Base-by-base conservation (phyloP, 306 rosid species). In the Oxytropis ochrocephala region DNA sequence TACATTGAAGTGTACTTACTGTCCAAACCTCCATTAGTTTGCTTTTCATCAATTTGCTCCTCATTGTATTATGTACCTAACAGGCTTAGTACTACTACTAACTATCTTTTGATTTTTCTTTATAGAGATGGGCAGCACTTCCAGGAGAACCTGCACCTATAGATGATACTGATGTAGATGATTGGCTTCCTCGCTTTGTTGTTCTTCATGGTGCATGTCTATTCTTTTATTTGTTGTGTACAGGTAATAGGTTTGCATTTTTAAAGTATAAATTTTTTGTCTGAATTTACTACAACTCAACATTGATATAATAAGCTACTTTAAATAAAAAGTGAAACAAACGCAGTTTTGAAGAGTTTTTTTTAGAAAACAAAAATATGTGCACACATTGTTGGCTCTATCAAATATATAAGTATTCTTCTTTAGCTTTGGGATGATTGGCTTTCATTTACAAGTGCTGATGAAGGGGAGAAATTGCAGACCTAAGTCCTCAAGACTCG, bases 161-260 rank as follows among this genome's bases (percentile, higher is more conserved):
- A 46, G 97, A 94, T 79, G 97, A 90, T 54, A 63, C 73, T 17
- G 94, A 90, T 0, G 70, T 90, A 66, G 94, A 93, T 74, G 97
- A 90, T 66, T 90, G 97, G 98, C 85, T 88, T 78, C 96, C 97
- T 14, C 98, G 98, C 64, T 93, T 93, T 64, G 70, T 81, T 62
- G 94, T 93, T 78, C 87, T 93, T 42, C 94, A 90, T 8, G 96
- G 98, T 16, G 64, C 69, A 11, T 90, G 97, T 56, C 64, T 93
- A 50, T 93, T 71, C 84, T 78, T 90, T 74, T 93, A 85, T 80
- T 74, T 90, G 67, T 48, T 77, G 16, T 87, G 85, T 19, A 87
- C 97, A 65, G 97, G 96, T 91, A 85, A 55, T 46, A 11, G 50
- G 41, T 30, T 30, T 27, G 48, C n/a, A 29, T 7, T 74, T 52